Evolutionary conservation across 148 eudicot genomes (phyloP).

Genomic region (Chenopodium album): DNA sequence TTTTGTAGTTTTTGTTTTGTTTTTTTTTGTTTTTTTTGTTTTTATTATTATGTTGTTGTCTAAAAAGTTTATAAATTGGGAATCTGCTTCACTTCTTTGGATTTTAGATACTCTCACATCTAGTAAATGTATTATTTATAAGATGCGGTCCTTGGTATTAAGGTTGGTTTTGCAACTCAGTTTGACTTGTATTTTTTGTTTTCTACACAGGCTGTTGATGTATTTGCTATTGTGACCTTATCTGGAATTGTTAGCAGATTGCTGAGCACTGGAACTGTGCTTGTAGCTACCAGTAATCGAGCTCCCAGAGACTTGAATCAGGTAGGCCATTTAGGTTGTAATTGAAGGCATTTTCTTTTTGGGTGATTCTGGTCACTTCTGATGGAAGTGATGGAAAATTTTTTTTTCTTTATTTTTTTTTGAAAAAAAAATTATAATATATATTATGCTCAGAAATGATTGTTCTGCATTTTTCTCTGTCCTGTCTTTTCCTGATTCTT

Average conservation of each 20-base stretch:
- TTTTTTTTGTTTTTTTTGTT: no score
- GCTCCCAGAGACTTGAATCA: slow-evolving; percentile 90
- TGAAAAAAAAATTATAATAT: no score
- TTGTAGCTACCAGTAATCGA: slow-evolving; percentile 96
- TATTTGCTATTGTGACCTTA: slow-evolving; percentile 96
- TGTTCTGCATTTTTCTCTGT: neutral
- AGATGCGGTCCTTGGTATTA: neutral
- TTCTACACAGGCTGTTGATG: slow-evolving; percentile 93
- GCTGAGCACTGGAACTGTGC: slow-evolving; percentile 89
- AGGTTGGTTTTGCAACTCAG: slow-evolving; percentile 26
- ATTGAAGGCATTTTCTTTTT: neutral
- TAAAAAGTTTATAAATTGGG: neutral
- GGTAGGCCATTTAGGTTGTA: slow-evolving; percentile 36
- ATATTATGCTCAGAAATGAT: neutral
- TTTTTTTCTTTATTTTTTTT: no score
- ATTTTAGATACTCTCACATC: neutral
- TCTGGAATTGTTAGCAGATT: slow-evolving; percentile 98
- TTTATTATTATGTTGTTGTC: no score
- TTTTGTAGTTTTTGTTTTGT: no score
- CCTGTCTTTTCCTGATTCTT: neutral
- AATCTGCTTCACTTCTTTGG: neutral
- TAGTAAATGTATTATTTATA: neutral
- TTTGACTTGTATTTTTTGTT: slow-evolving; percentile 29
- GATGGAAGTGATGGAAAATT: no score
- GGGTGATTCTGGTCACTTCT: neutral